Evolutionary conservation across 1,284 basidiomycete species (phyloP), one percentile per base, ranked within the genome.

Genomic region (Sanghuangporus sanghuang): DNA sequence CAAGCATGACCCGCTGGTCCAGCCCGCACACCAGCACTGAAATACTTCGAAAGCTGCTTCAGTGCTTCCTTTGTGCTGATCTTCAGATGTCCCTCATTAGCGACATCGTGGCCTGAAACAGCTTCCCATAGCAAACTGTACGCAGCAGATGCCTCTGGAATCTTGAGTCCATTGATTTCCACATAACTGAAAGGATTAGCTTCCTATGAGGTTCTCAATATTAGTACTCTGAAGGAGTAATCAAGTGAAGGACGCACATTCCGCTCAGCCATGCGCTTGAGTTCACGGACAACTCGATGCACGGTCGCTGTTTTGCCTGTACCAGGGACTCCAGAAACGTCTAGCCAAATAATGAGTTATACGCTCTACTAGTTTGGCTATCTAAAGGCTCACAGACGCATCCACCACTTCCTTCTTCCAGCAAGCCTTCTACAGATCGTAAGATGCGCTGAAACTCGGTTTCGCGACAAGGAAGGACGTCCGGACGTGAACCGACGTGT

Each of bases 251-350:
- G 7, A 77, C 84, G 35, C 67, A 93, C 93, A 66, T 85, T 87
- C 61, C 86, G 81, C 71, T 90, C 83, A 0, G 94, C 94, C 85
- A 95, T 92, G 42, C 87, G 82, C 73, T 93, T 94, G 14, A 98
- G 81, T 72, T 96, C 92, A 50, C 92, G 84, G 46, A 98, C 85
- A 14, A 96, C 90, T 0, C 92, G 92, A 70, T 96, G 94, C 0
- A 99, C 95, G 0, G 97, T 99, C 0, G 97, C 97, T 2, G 97
- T 99, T 78, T 99, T 99, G 2, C 97, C 96, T 7, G 96, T 98
- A 1, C 97, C 97, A 7, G 97, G 97, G 1, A 98, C 95, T 21
- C 96, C 97, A 5, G 96, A 96, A 54, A 99, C 96, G 74, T 96
- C 94, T 96, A 57, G 59, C 46, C 32, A 21, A 27, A 11, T 9